A percentile compares a stretch with the other conserved stretches of the same genome.
These are phyloP conservation scores for Zizania latifolia DNA, from an alignment of 176 grass and related monocot species.

Conservation along the genomic window DNA sequence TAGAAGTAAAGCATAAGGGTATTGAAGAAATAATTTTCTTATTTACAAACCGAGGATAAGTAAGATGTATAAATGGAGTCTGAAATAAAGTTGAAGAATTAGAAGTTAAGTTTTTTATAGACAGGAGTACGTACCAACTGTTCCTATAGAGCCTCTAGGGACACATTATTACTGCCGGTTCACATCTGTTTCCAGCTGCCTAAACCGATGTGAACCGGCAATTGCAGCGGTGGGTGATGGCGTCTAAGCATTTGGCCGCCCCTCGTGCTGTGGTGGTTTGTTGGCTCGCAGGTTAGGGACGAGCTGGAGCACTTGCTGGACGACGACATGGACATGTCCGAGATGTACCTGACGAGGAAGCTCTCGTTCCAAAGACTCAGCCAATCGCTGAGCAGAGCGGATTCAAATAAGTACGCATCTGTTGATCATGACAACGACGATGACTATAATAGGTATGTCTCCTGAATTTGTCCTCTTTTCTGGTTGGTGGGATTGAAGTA, in stretches of 20 bases:
- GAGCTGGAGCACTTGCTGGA: constrained; percentile 67
- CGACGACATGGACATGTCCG: constrained; percentile 52
- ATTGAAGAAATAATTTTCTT: no score
- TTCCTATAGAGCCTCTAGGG: no score
- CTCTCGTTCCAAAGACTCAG: constrained; percentile 25
- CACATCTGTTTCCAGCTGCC: no score
- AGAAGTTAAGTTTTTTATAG: no score
- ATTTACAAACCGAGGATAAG: no score
- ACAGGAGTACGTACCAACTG: no score
- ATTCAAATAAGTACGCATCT: constrained; percentile 18
- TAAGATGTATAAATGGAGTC: no score
- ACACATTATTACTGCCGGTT: no score
- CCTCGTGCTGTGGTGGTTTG: no score
- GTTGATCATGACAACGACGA: constrained; percentile 13
- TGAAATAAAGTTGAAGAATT: no score
- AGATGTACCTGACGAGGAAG: constrained; percentile 61
- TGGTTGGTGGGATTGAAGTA: background rate
- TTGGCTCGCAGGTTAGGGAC: constrained; percentile 47
- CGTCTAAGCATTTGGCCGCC: background rate
- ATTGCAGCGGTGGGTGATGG: background rate
- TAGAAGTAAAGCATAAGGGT: no score
- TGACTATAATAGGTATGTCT: constrained; percentile 33
- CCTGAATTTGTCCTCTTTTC: background rate
- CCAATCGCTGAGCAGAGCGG: constrained; percentile 19
- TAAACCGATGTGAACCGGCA: no score